Conservation (phyloP, 208 protist species). For the Lotmaria passim region DNA sequence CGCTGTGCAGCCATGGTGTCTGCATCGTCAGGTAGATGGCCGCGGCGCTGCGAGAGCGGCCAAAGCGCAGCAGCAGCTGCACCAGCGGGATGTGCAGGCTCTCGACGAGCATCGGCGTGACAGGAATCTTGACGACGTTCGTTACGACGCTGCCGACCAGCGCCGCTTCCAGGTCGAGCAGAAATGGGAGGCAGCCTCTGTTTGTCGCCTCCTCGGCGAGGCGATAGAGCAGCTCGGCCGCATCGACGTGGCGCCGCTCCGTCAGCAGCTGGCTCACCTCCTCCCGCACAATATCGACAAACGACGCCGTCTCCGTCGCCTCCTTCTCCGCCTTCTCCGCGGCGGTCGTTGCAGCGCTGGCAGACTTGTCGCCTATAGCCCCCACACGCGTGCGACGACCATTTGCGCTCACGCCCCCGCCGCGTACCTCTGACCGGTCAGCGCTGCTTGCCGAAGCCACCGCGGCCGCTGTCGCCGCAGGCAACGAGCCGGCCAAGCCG, state of each 20-base stretch:
- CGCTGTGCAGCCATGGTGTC: slow-evolving; percentile 66
- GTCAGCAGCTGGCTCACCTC: slow-evolving; percentile 71
- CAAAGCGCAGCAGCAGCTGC: slow-evolving; percentile 82
- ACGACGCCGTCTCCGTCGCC: slow-evolving; percentile 50
- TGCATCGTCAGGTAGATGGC: slow-evolving; percentile 68
- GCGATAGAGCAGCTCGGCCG: slow-evolving; percentile 70
- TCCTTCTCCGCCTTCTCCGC: slow-evolving; percentile 26
- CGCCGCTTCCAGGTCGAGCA: slow-evolving; percentile 69
- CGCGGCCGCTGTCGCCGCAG: slow-evolving; percentile 8
- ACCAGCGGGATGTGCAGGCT: slow-evolving; percentile 81
- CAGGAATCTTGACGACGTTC: slow-evolving; percentile 55
- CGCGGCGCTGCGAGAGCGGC: slow-evolving; percentile 54
- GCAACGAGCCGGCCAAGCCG: slow-evolving; percentile 19
- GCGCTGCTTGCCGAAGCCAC: slow-evolving; percentile 21
- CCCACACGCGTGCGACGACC: slow-evolving; percentile 4
- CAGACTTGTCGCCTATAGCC: background rate
- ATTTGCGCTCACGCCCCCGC: background rate
- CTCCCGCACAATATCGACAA: slow-evolving; percentile 71
- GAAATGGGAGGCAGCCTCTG: slow-evolving; percentile 65
- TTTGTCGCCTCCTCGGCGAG: slow-evolving; percentile 54
- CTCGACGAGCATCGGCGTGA: slow-evolving; percentile 75
- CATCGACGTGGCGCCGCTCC: slow-evolving; percentile 69
- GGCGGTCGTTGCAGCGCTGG: slow-evolving; percentile 3
- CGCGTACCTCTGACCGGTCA: slow-evolving; percentile 5
- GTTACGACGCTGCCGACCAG: slow-evolving; percentile 57